These are phyloP conservation scores for Delonix regia DNA, from an alignment of 306 rosid species.

Conservation along the genomic window DNA sequence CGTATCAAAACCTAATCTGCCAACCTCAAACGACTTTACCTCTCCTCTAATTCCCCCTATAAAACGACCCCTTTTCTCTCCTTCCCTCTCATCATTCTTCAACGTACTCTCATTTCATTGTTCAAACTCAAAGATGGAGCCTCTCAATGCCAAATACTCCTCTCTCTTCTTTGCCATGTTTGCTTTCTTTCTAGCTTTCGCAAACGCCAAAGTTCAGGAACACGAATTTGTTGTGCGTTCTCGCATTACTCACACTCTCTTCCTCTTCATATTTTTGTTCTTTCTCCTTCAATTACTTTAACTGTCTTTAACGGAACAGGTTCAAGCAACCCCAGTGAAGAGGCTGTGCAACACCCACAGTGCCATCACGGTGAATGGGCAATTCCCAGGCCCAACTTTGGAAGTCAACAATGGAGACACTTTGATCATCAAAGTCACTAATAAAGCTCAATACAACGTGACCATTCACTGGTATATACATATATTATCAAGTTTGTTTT, in stretches of 20 bases:
- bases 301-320: conserved; percentile 41
- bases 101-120: background rate
- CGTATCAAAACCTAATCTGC: conserved; percentile 69
- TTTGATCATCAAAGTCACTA: conserved; percentile 69
- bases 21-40: conserved; percentile 52
- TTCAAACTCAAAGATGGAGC: conserved; percentile 38
- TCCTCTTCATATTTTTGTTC: background rate
- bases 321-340: conserved; percentile 94
- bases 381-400: conserved; percentile 90
- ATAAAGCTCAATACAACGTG: conserved; percentile 83
- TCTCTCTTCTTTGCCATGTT: conserved; percentile 41
- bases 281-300: background rate
- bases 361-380: conserved; percentile 83
- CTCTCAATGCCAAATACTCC: conserved; percentile 33
- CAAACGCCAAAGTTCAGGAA: conserved; percentile 59
- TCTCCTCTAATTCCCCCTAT: conserved; percentile 45
- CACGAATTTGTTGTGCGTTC: conserved; percentile 83
- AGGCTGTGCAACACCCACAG: conserved; percentile 97
- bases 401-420: conserved; percentile 87
- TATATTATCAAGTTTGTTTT: background rate
- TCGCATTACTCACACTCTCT: background rate
- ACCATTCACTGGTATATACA: conserved; percentile 81
- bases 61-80: conserved; percentile 38
- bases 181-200: conserved; percentile 58
- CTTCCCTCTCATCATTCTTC: conserved; percentile 33